Percentiles rank a stretch among this genome's conserved stretches.
Conservation (phyloP, 2,329 filamentous ascomycete genomes). For the Tolypocladium inflatum region DNA sequence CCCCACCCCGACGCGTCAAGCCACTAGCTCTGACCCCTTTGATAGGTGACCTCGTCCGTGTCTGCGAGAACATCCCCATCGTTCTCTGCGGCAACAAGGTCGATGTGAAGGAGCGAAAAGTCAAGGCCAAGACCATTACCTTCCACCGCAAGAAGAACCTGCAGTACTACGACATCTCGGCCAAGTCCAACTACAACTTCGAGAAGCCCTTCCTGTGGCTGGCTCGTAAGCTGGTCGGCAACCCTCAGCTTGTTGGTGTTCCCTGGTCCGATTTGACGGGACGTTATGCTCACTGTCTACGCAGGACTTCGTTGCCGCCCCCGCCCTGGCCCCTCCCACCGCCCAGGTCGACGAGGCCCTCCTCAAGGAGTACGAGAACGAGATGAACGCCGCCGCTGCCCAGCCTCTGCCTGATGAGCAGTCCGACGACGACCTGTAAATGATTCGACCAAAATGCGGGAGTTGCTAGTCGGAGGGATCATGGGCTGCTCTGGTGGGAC, state of each 20-base stretch:
- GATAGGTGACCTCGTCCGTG: conserved; percentile 89
- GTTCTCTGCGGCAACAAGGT: conserved; percentile 99
- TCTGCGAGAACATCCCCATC: conserved; percentile 98
- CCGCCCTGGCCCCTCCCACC: conserved; percentile 88
- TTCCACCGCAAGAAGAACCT: conserved; percentile 99
- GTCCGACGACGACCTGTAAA: conserved; percentile 61
- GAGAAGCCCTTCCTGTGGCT: conserved; percentile 99
- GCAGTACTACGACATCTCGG: conserved; percentile 99
- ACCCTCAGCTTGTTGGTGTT: conserved; percentile 40
- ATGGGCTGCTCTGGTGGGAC: conserved; percentile 13
- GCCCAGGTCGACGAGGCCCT: conserved; percentile 79
- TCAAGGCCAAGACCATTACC: conserved; percentile 99
- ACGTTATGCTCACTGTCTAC: conserved; percentile 14
- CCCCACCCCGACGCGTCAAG: not conserved
- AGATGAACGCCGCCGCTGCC: conserved; percentile 73
- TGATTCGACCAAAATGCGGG: conserved; percentile 14
- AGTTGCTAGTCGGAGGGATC: conserved; percentile 10
- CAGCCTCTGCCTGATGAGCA: conserved; percentile 93
- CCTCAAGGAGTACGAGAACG: conserved; percentile 72
- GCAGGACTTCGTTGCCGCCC: conserved; percentile 92
- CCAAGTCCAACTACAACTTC: conserved; percentile 99
- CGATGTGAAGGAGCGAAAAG: conserved; percentile 99
- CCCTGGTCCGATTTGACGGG: not conserved
- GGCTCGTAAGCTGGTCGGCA: conserved; percentile 95
- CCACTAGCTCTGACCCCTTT: not conserved